phyloP scores from a whole-genome alignment of 2,329 filamentous ascomycete species.

The Calonectria multiphialidica region DNA sequence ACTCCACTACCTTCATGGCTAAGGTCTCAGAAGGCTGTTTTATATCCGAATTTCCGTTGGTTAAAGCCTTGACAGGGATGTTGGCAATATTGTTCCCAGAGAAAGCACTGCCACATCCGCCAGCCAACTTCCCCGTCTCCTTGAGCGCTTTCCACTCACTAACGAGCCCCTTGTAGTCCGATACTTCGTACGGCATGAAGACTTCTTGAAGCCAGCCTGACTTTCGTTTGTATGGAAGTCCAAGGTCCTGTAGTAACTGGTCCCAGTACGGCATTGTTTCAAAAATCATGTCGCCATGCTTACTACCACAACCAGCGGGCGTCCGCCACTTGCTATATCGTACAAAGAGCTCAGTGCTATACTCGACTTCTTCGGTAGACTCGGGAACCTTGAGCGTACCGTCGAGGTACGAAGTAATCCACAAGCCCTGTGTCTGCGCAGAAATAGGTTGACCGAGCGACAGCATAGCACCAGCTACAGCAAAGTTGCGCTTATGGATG shows the following conservation, averaged over 20 bases:
- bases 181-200: neutral
- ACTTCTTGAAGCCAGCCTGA: neutral
- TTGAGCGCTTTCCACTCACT: neutral
- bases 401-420: neutral
- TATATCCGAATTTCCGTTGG: neutral
- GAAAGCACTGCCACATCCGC: neutral
- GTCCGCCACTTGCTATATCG: neutral
- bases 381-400: neutral
- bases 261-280: neutral
- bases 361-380: neutral
- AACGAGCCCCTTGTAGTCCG: neutral
- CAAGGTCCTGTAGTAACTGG: neutral
- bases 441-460: neutral
- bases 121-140: neutral
- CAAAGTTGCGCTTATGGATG: neutral
- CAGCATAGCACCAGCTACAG: neutral
- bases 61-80: neutral
- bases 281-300: neutral
- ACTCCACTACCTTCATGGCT: too few relatives aligned
- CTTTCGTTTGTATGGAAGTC: neutral
- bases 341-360: neutral
- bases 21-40: too few relatives aligned
- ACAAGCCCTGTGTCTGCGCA: neutral
- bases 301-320: neutral
- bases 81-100: neutral